Evolutionary conservation across 306 rosid species (phyloP).

Genomic region (Quercus robur): DNA sequence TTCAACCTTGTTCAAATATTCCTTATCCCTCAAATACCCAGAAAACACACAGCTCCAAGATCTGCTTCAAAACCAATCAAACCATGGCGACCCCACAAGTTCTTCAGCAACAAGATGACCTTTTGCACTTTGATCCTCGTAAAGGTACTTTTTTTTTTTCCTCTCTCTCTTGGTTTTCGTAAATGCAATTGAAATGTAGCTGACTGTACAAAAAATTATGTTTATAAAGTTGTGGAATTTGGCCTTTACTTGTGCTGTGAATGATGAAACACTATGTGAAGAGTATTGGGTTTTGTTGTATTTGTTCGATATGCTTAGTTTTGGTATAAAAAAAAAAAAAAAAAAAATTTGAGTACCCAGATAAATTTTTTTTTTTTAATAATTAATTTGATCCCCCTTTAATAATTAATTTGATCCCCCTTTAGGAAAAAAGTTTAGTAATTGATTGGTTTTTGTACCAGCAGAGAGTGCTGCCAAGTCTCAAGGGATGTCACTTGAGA

Average conservation of each 20-base stretch:
- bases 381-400: neutral
- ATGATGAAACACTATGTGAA: neutral
- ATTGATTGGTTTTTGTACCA: constrained; percentile 24
- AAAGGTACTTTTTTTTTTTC: constrained; percentile 24
- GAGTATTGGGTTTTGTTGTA: neutral
- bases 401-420: neutral
- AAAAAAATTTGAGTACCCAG: neutral
- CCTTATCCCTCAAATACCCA: neutral
- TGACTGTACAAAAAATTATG: neutral
- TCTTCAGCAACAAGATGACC: constrained; percentile 43
- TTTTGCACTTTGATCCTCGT: constrained; percentile 26
- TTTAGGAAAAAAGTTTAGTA: neutral
- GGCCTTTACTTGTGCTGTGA: neutral
- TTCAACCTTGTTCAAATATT: no score
- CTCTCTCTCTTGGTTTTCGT: neutral
- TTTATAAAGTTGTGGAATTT: constrained; percentile 6
- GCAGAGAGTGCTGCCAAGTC: constrained; percentile 48
- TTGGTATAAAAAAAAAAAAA: neutral
- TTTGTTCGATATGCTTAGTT: neutral
- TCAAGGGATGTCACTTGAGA: constrained; percentile 68
- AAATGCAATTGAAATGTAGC: neutral
- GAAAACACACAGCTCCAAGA: constrained; percentile 3
- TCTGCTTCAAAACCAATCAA: constrained; percentile 11
- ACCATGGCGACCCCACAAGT: constrained; percentile 51
- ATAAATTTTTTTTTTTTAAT: neutral